Evolutionary conservation across 2,329 filamentous ascomycete species (phyloP), one percentile per base, ranked within the genome.

Genomic region (Thelonectria blattea): DNA sequence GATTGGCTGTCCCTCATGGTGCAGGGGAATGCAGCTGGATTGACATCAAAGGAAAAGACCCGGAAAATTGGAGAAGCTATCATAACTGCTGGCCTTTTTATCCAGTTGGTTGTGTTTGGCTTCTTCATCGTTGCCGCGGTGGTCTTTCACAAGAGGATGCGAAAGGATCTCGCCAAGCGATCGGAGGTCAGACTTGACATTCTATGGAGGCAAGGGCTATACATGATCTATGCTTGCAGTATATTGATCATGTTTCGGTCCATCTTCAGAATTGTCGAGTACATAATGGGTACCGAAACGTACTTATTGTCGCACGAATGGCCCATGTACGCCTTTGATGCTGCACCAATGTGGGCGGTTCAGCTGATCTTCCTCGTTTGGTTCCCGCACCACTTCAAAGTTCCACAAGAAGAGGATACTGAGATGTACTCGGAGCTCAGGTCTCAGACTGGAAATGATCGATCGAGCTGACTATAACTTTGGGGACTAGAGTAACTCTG

Each of bases 231-330:
- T 0, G 17, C 51, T 0, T 60, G 58, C 0, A 64, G 63, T 0
- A 30, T 34, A 1, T 30, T 58, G 5, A 50, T 66, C 1, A 48
- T 67, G 1, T 42, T 62, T 0, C 48, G 65, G 1, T 66, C 59
- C 0, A 24, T 64, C 2, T 67, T 67, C 5, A 52, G 65, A 5
- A 60, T 67, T 0, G 46, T 55, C 2, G 65, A 68, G 18, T 68
- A 62, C 0, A 18, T 58, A 0, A 68, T 64, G 63, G 63, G 55
- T 1, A 58, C 61, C 2, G 12, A 66, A 0, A 56, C 65, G 0
- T 67, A 67, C 17, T 1, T 67, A 0, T 55, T 65, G 10, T 60
- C 65, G 5, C 45, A 67, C 2, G 65, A 67, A 39, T 67, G 65
- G 65, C 62, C 65, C 0, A 61, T 57, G 0, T 64, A 67, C 52